These are phyloP conservation scores for Eucalyptus marginata DNA, from an alignment of 345 rosid species.

Conservation along the genomic window DNA sequence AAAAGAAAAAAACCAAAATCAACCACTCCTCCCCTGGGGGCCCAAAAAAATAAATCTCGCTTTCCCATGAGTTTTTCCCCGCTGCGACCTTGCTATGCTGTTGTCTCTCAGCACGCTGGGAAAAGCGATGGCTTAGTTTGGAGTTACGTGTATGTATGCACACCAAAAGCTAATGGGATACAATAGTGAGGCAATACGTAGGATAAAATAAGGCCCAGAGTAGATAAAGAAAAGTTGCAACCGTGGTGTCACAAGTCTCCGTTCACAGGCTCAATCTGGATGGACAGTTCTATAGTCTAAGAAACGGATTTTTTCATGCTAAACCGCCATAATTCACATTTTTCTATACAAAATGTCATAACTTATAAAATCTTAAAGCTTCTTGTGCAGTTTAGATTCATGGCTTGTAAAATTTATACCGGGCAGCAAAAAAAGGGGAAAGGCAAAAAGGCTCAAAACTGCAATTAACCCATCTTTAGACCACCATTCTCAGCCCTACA, in stretches of 20 bases:
- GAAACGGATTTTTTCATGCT: not conserved
- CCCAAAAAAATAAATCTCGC: not conserved
- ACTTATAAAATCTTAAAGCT: not conserved
- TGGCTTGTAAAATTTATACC: not conserved
- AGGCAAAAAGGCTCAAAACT: not conserved
- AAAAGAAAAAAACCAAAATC: too few relatives aligned
- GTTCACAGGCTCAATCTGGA: not conserved
- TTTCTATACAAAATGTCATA: not conserved
- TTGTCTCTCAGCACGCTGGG: not conserved
- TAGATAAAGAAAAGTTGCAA: not conserved
- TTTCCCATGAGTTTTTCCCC: not conserved
- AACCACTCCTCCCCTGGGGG: too few relatives aligned
- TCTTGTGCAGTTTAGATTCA: not conserved
- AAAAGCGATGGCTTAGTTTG: not conserved
- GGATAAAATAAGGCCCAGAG: not conserved
- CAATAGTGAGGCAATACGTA: not conserved
- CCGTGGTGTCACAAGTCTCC: accelerated
- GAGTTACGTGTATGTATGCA: not conserved
- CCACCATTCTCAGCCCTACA: not conserved
- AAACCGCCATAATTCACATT: not conserved
- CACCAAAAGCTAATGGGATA: not conserved
- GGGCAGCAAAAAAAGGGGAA: accelerated
- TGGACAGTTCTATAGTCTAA: not conserved
- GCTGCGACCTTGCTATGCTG: not conserved
- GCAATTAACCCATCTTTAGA: not conserved